A percentile compares a stretch with the other conserved stretches of the same genome.
Conservation (phyloP, 75 land plant genomes). For the Selaginella tamariscina region DNA sequence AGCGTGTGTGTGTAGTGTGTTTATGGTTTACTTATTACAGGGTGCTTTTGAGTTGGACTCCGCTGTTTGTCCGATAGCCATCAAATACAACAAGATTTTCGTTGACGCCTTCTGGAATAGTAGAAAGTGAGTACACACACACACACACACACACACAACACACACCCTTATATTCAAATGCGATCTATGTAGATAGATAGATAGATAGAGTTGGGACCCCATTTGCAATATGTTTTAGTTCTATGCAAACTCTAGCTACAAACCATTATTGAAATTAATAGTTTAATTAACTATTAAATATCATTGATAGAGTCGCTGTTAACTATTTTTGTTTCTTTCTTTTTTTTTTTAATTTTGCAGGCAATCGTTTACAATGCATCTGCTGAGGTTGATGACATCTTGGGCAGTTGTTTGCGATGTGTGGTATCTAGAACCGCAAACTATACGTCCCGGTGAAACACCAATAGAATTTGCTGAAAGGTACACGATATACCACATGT, state of each 20-base stretch:
- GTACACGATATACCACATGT: slow-evolving; percentile 17
- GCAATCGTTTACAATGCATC: slow-evolving; percentile 90
- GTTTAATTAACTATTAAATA: neutral
- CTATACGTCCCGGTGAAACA: slow-evolving; percentile 65
- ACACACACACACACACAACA: too few relatives aligned
- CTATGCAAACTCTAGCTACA: too few relatives aligned
- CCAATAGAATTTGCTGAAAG: slow-evolving; percentile 97
- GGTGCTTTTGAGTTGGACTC: slow-evolving; percentile 98
- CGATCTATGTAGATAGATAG: too few relatives aligned
- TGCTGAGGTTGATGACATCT: slow-evolving; percentile 87
- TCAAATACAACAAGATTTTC: slow-evolving; percentile 94
- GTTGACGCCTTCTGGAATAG: slow-evolving; percentile 99
- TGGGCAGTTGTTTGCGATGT: slow-evolving; percentile 99
- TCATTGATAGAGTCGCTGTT: neutral
- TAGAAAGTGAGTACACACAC: slow-evolving; percentile 48
- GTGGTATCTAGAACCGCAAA: slow-evolving; percentile 93
- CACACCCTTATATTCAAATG: too few relatives aligned
- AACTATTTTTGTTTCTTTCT: neutral
- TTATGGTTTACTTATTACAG: slow-evolving; percentile 23
- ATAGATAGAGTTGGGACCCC: too few relatives aligned
- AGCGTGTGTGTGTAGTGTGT: neutral
- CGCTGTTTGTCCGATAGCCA: slow-evolving; percentile 85
- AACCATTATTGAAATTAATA: too few relatives aligned
- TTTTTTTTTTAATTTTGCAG: slow-evolving; percentile 29
- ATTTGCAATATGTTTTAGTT: too few relatives aligned